Evolutionary conservation across 1,284 basidiomycete species (phyloP), one percentile per base, ranked within the genome.

Genomic region (Ganoderma sinense): DNA sequence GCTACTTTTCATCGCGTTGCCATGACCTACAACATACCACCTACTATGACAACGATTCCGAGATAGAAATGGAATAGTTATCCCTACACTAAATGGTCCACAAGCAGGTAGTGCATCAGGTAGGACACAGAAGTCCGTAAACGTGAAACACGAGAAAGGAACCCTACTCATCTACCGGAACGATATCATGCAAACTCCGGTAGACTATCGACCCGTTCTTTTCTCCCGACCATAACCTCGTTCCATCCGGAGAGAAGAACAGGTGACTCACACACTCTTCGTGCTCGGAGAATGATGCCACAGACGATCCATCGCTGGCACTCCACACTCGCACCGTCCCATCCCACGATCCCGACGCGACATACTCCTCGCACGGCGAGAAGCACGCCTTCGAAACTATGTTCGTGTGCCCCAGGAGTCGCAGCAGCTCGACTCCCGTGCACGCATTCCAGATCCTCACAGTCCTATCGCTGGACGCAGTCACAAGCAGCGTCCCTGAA

Each of bases 301-400:
- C 60, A 1, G 58, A 67, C 40, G 67, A 64, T 18, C 53, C 53
- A 8, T 56, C 53, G 14, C 53, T 18, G 8, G 31, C 18, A 6
- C 29, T 56, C 53, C 39, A 62, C 64, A 64, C 10, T 26, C 39
- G 41, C 31, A 48, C 65, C 58, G 48, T 31, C 51, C 40, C 33
- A 7, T 59, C 56, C 31, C 33, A 29, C 6, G 56, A 59, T n/a
- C 31, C 56, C 56, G 56, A 59, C 2, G 56, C 56, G 20, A 59
- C 31, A 29, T 39, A 59, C 18, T 59, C n/a, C 33, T 33, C 56
- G 33, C 56, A 59, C n/a, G 56, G 56, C 31, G 56, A 59, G 56
- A 59, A 59, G 56, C 56, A 59, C 6, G 56, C 56, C 20, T 29
- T 31, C 20, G n/a, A 39, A 3, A 59, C 56, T 11, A n/a, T 31